A percentile compares a stretch with the other conserved stretches of the same genome.
These are phyloP conservation scores for Juncus effusus DNA, from an alignment of 176 grass and related monocot species.

Conservation along the genomic window DNA sequence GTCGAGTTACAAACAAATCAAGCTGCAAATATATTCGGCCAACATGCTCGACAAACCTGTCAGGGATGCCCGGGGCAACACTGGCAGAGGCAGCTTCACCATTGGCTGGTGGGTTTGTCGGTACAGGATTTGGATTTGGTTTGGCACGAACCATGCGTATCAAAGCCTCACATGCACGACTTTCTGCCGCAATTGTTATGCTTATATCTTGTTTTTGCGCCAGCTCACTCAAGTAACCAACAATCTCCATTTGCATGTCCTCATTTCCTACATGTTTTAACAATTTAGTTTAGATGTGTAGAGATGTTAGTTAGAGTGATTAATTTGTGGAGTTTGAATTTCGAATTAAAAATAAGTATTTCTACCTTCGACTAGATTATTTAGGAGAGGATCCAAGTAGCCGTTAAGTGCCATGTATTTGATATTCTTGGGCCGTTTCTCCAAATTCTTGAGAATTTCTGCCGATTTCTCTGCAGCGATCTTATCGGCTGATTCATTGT, in stretches of 20 bases:
- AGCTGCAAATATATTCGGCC: no score
- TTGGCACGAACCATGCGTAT: conserved; percentile 65
- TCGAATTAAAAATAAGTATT: background rate
- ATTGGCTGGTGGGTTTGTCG: background rate
- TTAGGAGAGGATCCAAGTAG: conserved; percentile 76
- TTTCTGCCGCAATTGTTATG: conserved; percentile 51
- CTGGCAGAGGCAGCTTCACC: background rate
- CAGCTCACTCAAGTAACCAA: conserved; percentile 73
- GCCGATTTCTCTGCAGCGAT: conserved; percentile 48
- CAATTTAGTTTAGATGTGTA: conserved; percentile 11
- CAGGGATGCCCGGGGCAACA: background rate
- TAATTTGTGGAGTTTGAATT: background rate
- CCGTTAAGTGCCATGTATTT: conserved; percentile 90
- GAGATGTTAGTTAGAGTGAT: conserved; percentile 3
- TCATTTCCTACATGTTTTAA: conserved; percentile 57
- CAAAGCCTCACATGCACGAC: conserved; percentile 42
- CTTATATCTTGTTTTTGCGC: conserved; percentile 75
- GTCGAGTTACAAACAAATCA: no score
- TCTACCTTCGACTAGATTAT: conserved; percentile 70
- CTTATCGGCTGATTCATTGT: conserved; percentile 55
- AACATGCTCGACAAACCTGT: no score
- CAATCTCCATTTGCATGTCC: conserved; percentile 91
- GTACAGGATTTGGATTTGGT: background rate
- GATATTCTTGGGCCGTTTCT: conserved; percentile 72
- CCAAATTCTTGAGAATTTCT: conserved; percentile 65